Evolutionary conservation across 2,329 filamentous ascomycete species (phyloP).

Genomic region (Colletotrichum filicis): DNA sequence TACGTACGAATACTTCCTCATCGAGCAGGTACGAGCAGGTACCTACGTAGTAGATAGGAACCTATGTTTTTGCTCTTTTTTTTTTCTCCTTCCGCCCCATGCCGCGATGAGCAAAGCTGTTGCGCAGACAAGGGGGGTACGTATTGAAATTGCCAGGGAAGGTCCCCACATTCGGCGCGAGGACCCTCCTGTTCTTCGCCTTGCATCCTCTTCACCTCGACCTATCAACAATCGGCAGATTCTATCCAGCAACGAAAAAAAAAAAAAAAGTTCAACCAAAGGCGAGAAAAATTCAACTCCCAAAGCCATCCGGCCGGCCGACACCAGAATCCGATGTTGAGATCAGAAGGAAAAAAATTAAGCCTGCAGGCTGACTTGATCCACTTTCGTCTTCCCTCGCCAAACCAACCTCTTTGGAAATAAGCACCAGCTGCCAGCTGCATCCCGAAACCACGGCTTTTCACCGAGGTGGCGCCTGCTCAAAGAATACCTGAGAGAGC

Average conservation of each 20-base stretch:
- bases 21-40: neutral
- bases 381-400: conserved; percentile 14
- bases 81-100: neutral
- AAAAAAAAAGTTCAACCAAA: neutral
- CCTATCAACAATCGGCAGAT: conserved; percentile 31
- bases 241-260: neutral
- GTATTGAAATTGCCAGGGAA: conserved; percentile 18
- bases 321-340: neutral
- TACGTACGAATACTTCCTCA: neutral
- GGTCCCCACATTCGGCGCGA: conserved; percentile 21
- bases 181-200: conserved; percentile 26
- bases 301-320: neutral
- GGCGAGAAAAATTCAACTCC: neutral
- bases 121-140: conserved; percentile 13
- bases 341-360: neutral
- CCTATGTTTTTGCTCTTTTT: neutral
- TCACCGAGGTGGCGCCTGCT: conserved; percentile 21
- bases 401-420: conserved; percentile 26
- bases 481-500: neutral
- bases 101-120: conserved; percentile 2
- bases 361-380: neutral
- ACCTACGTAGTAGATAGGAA: no score
- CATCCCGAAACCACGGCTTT: conserved; percentile 30
- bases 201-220: conserved; percentile 20
- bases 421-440: conserved; percentile 14